Conservation (phyloP, 164 flowering plant genomes). For the Tinospora cordifolia region DNA sequence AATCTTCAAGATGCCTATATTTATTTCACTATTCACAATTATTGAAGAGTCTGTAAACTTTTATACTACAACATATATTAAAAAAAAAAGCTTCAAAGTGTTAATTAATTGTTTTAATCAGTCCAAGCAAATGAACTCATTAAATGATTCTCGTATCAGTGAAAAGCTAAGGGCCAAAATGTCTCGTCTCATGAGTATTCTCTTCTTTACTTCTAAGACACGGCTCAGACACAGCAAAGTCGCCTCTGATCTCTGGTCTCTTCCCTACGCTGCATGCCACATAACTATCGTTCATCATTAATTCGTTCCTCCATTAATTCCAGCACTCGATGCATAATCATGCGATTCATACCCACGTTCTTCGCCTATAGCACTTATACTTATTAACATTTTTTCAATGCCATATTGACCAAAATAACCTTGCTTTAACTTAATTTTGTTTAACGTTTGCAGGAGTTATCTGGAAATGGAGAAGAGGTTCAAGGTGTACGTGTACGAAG, state of each 20-base stretch:
- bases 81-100: neutral
- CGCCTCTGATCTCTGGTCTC: no score
- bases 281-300: no score
- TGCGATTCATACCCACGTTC: neutral
- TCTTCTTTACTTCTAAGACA: conserved; percentile 28
- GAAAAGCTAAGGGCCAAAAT: neutral
- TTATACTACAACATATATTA: neutral
- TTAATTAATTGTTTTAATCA: no score
- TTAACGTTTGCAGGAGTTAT: conserved; percentile 46
- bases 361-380: neutral
- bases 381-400: neutral
- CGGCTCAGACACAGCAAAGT: neutral
- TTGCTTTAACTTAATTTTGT: neutral
- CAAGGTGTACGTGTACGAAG: conserved; percentile 54
- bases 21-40: neutral
- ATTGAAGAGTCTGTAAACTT: neutral
- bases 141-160: neutral
- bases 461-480: conserved; percentile 65
- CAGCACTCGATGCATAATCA: no score
- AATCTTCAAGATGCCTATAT: no score
- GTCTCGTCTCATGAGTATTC: neutral
- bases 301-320: no score
- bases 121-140: neutral
- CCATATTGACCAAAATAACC: no score
- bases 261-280: no score